Evolutionary conservation across 2,329 filamentous ascomycete species (phyloP).

Genomic region (Nemania sp.): DNA sequence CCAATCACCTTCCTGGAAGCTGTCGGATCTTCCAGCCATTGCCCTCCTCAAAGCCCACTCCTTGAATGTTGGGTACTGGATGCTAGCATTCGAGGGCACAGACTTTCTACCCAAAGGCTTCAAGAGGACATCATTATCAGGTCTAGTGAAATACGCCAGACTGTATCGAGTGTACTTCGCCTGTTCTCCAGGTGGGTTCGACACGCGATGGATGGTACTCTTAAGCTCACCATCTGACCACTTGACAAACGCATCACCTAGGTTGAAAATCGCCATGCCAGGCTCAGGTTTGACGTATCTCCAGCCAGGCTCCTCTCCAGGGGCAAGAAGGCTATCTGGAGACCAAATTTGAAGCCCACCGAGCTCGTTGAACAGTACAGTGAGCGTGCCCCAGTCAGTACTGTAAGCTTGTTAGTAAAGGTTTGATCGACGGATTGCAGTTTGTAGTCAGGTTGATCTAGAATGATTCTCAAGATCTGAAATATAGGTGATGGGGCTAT

Average conservation of each 20-base stretch:
- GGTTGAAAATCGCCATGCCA: conserved; percentile 38
- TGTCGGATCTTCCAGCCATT: conserved; percentile 35
- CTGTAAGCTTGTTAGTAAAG: conserved; percentile 20
- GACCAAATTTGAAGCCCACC: conserved; percentile 34
- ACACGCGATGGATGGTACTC: conserved; percentile 36
- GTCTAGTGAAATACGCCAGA: conserved; percentile 36
- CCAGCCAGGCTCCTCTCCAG: conserved; percentile 35
- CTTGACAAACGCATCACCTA: conserved; percentile 38
- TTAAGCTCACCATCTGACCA: conserved; percentile 37
- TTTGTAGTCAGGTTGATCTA: background rate
- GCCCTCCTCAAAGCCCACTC: conserved; percentile 36
- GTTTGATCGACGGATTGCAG: background rate
- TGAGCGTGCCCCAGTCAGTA: conserved; percentile 36
- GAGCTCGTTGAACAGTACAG: conserved; percentile 34
- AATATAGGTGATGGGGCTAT: too few species aligned
- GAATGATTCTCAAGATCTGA: too few species aligned
- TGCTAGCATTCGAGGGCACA: conserved; percentile 17
- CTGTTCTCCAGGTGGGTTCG: conserved; percentile 32
- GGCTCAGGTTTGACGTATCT: conserved; percentile 36
- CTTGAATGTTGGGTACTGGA: conserved; percentile 33
- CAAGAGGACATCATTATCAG: conserved; percentile 34
- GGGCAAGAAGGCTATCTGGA: conserved; percentile 28
- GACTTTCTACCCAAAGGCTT: conserved; percentile 37
- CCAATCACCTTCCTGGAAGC: conserved; percentile 37
- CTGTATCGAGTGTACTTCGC: conserved; percentile 33